phyloP scores from a whole-genome alignment of 176 grass and related monocot genomes.

The Eragrostis nindensis region DNA sequence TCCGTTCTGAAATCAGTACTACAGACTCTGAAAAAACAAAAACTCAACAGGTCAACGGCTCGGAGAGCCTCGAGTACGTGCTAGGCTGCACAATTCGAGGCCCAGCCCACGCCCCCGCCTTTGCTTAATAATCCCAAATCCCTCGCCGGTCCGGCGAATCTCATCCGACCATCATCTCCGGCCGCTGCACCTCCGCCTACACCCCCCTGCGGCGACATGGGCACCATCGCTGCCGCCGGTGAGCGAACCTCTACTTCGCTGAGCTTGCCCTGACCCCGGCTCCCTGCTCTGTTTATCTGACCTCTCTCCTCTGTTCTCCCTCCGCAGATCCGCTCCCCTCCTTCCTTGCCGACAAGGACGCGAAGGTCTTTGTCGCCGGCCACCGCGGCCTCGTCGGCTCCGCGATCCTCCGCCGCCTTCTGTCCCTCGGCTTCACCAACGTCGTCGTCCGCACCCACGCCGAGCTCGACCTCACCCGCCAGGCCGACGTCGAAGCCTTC shows the following conservation, averaged over 20 bases:
- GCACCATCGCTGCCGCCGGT: conserved; percentile 47
- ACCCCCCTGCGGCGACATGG: conserved; percentile 45
- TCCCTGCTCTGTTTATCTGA: not conserved
- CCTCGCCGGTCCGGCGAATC: not conserved
- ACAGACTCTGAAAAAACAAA: no score
- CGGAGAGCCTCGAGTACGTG: not conserved
- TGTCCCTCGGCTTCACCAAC: conserved; percentile 62
- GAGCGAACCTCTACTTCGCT: not conserved
- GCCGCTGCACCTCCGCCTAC: not conserved
- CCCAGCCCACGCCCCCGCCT: not conserved
- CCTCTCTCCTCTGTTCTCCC: not conserved
- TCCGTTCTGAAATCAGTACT: no score
- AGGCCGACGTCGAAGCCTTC: conserved; percentile 72
- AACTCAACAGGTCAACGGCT: not conserved
- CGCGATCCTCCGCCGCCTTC: conserved; percentile 57
- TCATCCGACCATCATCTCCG: conserved; percentile 12
- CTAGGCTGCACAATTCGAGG: not conserved
- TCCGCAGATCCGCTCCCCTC: conserved; percentile 42
- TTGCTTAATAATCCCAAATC: conserved; percentile 1
- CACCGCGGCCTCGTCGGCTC: conserved; percentile 78
- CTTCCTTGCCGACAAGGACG: conserved; percentile 69
- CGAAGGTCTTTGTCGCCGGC: conserved; percentile 72
- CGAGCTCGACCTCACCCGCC: conserved; percentile 77
- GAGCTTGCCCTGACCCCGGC: no score
- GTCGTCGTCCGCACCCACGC: conserved; percentile 61